Evolutionary conservation across 2,329 filamentous ascomycete species (phyloP).

Genomic region (Phaeosphaeriaceae sp.): DNA sequence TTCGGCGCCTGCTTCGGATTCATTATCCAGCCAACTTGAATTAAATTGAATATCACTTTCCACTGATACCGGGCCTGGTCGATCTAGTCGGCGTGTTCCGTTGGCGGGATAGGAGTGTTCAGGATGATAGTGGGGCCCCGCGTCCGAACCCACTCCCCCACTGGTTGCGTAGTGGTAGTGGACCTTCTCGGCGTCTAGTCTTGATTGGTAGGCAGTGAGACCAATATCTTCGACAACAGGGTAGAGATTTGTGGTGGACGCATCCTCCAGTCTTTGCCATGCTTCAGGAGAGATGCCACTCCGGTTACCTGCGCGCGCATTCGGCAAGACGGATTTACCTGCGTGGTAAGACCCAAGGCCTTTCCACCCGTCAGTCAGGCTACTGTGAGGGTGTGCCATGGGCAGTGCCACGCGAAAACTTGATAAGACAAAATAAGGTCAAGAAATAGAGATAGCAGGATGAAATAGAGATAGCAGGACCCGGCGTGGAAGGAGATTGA

Average conservation of each 20-base stretch:
- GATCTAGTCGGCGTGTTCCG: neutral
- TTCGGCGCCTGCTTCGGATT: neutral
- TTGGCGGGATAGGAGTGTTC: neutral
- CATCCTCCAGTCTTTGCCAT: neutral
- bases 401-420: neutral
- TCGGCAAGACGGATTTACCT: neutral
- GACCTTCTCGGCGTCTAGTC: neutral
- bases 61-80: neutral
- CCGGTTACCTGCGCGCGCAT: neutral
- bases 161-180: neutral
- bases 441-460: neutral
- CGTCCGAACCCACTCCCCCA: neutral
- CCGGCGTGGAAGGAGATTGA: neutral
- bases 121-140: neutral
- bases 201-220: neutral
- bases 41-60: neutral
- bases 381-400: conserved; percentile 1
- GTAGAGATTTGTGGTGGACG: neutral
- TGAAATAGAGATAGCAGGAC: neutral
- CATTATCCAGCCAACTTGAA: neutral
- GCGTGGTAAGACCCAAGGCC: neutral
- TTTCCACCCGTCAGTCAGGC: neutral
- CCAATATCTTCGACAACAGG: neutral
- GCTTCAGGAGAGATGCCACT: neutral
- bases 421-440: neutral